These are phyloP conservation scores for Tieghemiomyces parasiticus DNA, from an alignment of 192 early-diverging fungal species.

Conservation along the genomic window DNA sequence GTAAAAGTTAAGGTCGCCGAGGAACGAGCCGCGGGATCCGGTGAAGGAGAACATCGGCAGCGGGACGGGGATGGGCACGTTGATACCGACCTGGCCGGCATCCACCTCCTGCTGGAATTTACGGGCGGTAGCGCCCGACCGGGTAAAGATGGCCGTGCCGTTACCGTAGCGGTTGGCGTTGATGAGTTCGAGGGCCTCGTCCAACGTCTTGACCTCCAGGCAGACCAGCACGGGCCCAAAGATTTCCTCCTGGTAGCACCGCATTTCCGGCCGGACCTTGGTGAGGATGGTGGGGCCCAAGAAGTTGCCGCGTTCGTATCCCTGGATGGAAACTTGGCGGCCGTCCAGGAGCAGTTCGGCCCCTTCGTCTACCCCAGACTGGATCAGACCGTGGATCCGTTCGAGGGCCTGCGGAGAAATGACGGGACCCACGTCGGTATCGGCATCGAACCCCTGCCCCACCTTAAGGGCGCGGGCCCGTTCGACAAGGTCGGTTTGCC, in stretches of 20 bases:
- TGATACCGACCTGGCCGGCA: slow-evolving; percentile 82
- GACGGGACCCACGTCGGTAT: slow-evolving; percentile 82
- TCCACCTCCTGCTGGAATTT: slow-evolving; percentile 80
- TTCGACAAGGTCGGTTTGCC: slow-evolving; percentile 82
- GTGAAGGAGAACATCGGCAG: slow-evolving; percentile 97
- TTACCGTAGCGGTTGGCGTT: slow-evolving; percentile 87
- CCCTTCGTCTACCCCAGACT: slow-evolving; percentile 73
- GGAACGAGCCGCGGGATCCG: slow-evolving; percentile 74
- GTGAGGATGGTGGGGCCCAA: slow-evolving; percentile 84
- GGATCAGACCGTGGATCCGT: slow-evolving; percentile 62
- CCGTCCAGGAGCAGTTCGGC: slow-evolving; percentile 76
- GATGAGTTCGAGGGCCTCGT: slow-evolving; percentile 80
- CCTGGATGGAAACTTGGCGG: slow-evolving; percentile 51
- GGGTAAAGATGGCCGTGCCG: slow-evolving; percentile 78
- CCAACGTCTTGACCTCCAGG: slow-evolving; percentile 67
- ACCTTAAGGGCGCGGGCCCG: slow-evolving; percentile 73
- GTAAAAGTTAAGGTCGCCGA: slow-evolving; percentile 93
- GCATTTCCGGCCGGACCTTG: slow-evolving; percentile 60
- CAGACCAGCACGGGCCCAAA: slow-evolving; percentile 88
- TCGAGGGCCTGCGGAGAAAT: slow-evolving; percentile 64
- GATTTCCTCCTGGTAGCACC: slow-evolving; percentile 87
- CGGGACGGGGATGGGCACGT: slow-evolving; percentile 91
- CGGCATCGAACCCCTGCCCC: slow-evolving; percentile 65
- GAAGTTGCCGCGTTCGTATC: slow-evolving; percentile 89
- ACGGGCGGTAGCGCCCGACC: slow-evolving; percentile 72